Conservation (phyloP, 2,329 filamentous ascomycete species). For the Pestalotiopsis sp. region DNA sequence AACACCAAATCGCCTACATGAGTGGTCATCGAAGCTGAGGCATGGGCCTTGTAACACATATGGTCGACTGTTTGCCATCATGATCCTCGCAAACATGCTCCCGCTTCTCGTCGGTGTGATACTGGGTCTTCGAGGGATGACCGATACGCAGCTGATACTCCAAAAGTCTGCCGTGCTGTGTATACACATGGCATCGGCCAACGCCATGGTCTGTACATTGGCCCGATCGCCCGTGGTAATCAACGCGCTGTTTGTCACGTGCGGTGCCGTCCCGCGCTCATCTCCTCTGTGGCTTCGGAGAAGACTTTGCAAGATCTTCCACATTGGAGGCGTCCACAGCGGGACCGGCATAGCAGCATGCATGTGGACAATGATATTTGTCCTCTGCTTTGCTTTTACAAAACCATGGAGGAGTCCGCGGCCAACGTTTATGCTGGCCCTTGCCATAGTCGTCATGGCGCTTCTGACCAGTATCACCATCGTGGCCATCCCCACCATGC, state of each 20-base stretch:
- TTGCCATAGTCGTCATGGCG: slow-evolving; percentile 54
- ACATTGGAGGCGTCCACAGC: slow-evolving; percentile 55
- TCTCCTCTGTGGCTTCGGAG: slow-evolving; percentile 50
- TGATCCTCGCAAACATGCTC: not conserved
- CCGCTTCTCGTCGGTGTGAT: not conserved
- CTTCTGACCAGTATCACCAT: slow-evolving; percentile 61
- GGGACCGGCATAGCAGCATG: slow-evolving; percentile 51
- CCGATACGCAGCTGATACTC: not conserved
- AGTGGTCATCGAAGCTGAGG: not conserved
- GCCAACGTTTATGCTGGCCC: slow-evolving; percentile 3
- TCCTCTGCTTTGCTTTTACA: not conserved
- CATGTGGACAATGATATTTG: slow-evolving; percentile 46
- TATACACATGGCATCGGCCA: slow-evolving; percentile 45
- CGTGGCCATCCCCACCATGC: slow-evolving; percentile 66
- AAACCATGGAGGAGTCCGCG: not conserved
- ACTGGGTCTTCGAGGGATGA: not conserved
- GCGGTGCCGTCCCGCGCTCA: slow-evolving; percentile 46
- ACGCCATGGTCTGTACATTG: slow-evolving; percentile 50
- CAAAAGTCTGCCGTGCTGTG: not conserved
- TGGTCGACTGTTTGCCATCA: not conserved
- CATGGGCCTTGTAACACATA: not conserved
- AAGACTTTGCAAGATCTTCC: slow-evolving; percentile 53
- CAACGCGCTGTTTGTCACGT: slow-evolving; percentile 50
- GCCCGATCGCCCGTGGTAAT: slow-evolving; percentile 57
- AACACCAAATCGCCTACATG: not conserved